Percentiles rank a stretch among this genome's conserved stretches.
Evolutionary conservation across 495 filamentous ascomycete species (phyloP).

Genomic region (Penicillium egyptiacum): DNA sequence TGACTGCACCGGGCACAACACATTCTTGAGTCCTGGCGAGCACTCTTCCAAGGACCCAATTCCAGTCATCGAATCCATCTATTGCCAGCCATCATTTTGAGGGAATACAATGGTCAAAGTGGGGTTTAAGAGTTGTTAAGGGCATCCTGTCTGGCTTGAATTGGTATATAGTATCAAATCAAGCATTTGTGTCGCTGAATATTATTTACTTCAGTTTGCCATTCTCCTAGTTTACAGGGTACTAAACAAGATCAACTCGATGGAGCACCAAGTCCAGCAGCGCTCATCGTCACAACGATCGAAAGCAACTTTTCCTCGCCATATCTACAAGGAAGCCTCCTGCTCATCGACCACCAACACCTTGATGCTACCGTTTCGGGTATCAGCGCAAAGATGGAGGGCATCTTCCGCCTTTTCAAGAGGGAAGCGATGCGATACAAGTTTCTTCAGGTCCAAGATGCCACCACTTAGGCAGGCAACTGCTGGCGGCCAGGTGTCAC

Average conservation of each 20-base stretch:
- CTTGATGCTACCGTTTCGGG: slow-evolving; percentile 55
- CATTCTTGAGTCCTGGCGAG: slow-evolving; percentile 25
- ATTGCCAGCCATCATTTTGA: slow-evolving; percentile 22
- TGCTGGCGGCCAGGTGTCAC: slow-evolving; percentile 60
- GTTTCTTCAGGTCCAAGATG: slow-evolving; percentile 56
- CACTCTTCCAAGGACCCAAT: slow-evolving; percentile 29
- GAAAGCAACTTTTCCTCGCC: background rate
- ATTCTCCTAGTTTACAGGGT: background rate
- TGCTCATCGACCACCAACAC: slow-evolving; percentile 58
- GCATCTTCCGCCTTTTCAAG: slow-evolving; percentile 58
- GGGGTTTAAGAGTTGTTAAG: no score
- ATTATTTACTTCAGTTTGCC: background rate
- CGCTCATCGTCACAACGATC: background rate
- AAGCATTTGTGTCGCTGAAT: background rate
- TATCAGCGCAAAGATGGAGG: slow-evolving; percentile 50
- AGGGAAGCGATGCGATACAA: slow-evolving; percentile 69
- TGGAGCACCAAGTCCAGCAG: background rate
- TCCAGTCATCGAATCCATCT: slow-evolving; percentile 27
- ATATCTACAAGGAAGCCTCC: slow-evolving; percentile 32
- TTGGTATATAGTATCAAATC: slow-evolving; percentile 3
- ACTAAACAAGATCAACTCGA: background rate
- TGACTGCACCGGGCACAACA: slow-evolving; percentile 31
- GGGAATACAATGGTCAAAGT: background rate
- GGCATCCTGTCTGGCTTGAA: background rate
- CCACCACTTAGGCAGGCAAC: slow-evolving; percentile 48